Evolutionary conservation across 2,329 filamentous ascomycete species (phyloP), one percentile per base, ranked within the genome.

Genomic region (Fusarium armeniacum): DNA sequence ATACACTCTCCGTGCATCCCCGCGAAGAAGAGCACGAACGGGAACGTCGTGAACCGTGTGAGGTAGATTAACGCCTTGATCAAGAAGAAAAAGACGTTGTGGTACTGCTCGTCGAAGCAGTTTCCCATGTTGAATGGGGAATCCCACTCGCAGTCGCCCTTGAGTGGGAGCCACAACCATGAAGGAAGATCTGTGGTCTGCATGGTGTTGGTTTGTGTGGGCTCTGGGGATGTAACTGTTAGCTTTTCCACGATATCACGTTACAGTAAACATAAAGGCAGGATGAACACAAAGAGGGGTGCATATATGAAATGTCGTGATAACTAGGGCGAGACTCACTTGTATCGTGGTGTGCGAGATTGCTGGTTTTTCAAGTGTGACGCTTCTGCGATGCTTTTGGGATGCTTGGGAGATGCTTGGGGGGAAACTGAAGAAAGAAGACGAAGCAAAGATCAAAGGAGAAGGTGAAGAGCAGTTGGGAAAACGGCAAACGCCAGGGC

Each of bases 41-140:
- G 49, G 35, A 52, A 52, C 49, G 35, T 52, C 49, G 35, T 52
- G 35, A 41, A 30, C 49, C 49, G 13, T n/a, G 35, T 52, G 35
- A 52, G 49, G 49, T 52, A 36, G 24, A 52, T 40, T n/a, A 52
- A 52, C 49, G 51, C 12, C 22, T 40, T 40, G 4, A 61, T 41
- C 4, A 69, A 26, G 18, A n/a, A 12, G 13, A 67, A 12, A 28
- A 64, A 15, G 28, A 73, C 15, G 47, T 61, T 58, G 43, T 51
- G 33, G 46, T 73, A 52, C 16, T 67, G 32, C 16, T 45, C 12
- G 20, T 72, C 56, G 33, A 69, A 66, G 45, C 58, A 63, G 13
- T 46, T 20, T 24, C 53, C 36, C 11, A 54, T 38, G 26, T 43
- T 54, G 46, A 69, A 62, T 20, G 53, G 38, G 22, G 53, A 66